Evolutionary conservation across 169 alveolate genomes (phyloP), one percentile per base, ranked within the genome.

Genomic region (Perkinsus marinus): DNA sequence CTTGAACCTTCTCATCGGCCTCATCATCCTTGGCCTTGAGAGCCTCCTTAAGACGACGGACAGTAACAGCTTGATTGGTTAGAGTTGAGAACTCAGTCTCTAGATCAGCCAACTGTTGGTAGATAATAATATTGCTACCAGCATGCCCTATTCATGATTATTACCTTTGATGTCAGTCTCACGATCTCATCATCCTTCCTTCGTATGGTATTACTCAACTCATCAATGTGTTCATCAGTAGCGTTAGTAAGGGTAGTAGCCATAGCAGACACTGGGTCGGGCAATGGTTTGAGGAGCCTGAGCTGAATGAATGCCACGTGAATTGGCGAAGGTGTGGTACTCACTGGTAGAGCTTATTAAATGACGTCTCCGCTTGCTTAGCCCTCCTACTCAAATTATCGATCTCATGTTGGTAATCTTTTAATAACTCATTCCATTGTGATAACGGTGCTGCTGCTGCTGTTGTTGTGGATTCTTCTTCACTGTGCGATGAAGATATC

Each of bases 271-370:
- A 57, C 30, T 2, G 79, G 79, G 22, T 57, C 79, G 34, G 79
- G 79, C 22, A 57, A 16, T 13, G 79, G 79, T 57, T 57, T 57
- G 34, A 57, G 79, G 9, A 57, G 22, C 22, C 79, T 57, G 46
- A 41, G 46, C 26, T 57, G 34, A 57, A 57, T 16, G 7, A 57
- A 3, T 10, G 46, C 46, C 10, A 10, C 46, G 3, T 6, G 19
- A 3, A 90, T 39, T 92, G 93, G 41, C 89, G 91, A 5, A 92
- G 93, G 30, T n/a, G n/a, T n/a, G n/a, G n/a, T n/a, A 92, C 91
- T 3, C 39, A 90, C 89, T 92, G 92, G 57, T 47, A 57, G 43
- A 92, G 92, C 13, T 57, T 39, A 38, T 89, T 89, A 38, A 92
- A 92, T 0, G 90, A 26, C 39, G 92, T 89, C 68, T 92, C 93